Percentiles rank a stretch among this genome's conserved stretches.
Evolutionary conservation across 2,329 filamentous ascomycete species (phyloP).

Genomic region (Blastomyces parvus): DNA sequence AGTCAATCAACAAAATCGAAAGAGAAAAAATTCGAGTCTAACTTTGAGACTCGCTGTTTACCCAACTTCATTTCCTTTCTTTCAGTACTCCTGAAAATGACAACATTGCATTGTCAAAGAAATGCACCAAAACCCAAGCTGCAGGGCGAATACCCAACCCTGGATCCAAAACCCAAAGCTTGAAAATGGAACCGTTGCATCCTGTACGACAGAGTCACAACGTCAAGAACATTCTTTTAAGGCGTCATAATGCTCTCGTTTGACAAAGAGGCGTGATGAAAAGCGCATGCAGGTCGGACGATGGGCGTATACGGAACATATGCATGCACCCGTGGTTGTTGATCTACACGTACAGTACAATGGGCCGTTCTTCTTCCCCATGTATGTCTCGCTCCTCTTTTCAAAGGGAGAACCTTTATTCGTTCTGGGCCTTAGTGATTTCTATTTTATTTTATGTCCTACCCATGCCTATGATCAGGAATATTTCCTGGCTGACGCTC

Average conservation of each 20-base stretch:
- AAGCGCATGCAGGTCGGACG: not conserved
- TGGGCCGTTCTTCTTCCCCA: not conserved
- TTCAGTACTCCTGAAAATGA: not conserved
- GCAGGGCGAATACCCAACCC: not conserved
- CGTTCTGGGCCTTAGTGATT: not conserved
- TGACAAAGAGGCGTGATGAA: not conserved
- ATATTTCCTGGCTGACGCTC: not conserved
- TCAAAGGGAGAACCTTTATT: not conserved
- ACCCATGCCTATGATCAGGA: not conserved
- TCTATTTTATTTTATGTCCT: not conserved
- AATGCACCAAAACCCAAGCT: not conserved
- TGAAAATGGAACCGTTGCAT: constrained; percentile 3
- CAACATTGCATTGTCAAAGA: not conserved
- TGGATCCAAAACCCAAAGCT: not conserved
- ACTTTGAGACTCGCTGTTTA: not conserved
- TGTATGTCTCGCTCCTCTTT: not conserved
- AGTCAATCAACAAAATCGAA: not conserved
- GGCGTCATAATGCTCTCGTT: not conserved
- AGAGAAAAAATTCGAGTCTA: not conserved
- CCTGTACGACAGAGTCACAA: not conserved
- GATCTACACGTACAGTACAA: no score
- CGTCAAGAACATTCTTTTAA: not conserved
- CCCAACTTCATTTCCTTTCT: not conserved
- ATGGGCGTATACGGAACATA: not conserved
- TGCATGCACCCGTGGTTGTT: constrained; percentile 1